Base-by-base conservation (phyloP, 139 green algal genomes). In the Pseudopediastrum boryanum region DNA sequence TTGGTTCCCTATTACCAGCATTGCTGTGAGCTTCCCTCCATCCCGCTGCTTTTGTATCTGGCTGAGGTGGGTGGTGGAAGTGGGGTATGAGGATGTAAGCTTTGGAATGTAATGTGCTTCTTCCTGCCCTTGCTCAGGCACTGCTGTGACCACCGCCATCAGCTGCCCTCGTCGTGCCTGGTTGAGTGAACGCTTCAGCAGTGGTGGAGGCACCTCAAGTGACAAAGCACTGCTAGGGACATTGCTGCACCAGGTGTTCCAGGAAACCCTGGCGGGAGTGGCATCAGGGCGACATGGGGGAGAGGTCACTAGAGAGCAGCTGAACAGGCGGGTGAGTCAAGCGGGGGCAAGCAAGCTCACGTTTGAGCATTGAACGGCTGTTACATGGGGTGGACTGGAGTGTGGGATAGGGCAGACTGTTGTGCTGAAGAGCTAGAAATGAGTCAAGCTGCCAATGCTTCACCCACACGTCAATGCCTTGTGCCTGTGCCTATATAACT, bases 241-340 rank as follows among this genome's bases (percentile, higher is more conserved):
- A 10, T 78, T 94, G 64, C 48, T 88, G 69, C 90, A 94, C 79
- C 85, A 91, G 66, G 71, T 94, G 39, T 64, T 92, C 54, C 87
- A 93, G 85, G 43, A 51, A 7, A 75, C 75, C n/a, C 54, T 90
- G 72, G 42, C 54, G 21, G 54, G 71, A 5, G 63, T 61, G 38
- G 76, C 29, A 51, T n/a, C 41, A 33, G 23, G 27, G 46, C 25
- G 63, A 48, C 2, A 42, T 56, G 39, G 81, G 75, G 2, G 43
- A 16, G 44, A 19, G 65, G 29, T 48, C 75, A 33, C 48, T 43
- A 27, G 67, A 3, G 16, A 78, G 31, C 46, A 63, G 27, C 31
- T 85, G 64, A 21, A 79, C 59, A 4, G 38, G 0, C 50, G 75
- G 75, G 84, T 85, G 76, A 43, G 81, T 36, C 23, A 0, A 0